Base-by-base conservation (phyloP, 371 early-diverging fungal species). In the Caulochytrium protostelioides region DNA sequence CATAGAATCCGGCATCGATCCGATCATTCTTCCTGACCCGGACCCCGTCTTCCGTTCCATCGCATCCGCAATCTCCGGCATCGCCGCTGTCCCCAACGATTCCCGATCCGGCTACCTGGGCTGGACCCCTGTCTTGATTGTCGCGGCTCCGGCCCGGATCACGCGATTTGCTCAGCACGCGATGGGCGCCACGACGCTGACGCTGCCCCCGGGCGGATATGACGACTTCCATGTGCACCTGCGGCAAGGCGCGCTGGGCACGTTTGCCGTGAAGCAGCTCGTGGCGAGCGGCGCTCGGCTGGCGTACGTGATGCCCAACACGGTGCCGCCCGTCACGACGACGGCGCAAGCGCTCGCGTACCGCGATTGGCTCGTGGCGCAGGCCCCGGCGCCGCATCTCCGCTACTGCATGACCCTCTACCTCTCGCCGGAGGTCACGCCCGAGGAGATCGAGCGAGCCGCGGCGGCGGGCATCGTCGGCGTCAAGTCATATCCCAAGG, bases 401-500 rank as follows among this genome's bases (percentile, higher is more conserved):
- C 72, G 76, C 8, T 86, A 83, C 52, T 64, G 83, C 39, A 85
- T 91, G 82, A 85, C 92, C 1, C 66, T 95, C 26, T 95, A 89
- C 48, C 64, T 95, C 34, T 61, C 61, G 30, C 84, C 85, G 14
- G 72, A 73, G 22, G 61, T 95, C 31, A 90, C 91, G 1, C 74
- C 76, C 1, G 85, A 77, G 19, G 95, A 91, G 52, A 76, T 91
- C 34, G 47, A 57, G 39, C 77, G 78, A 50, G 95, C 95, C 0
- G 71, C 72, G 17, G 58, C 63, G 36, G 75, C 79, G 14, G 92
- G 92, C 19, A 64, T 95, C 39, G 72, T 70, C n/a, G 82, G 85
- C 35, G 92, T 94, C 38, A 94, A 94, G 53, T 79, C 83, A 7
- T 94, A 94, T 52, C 95, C 95, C 15, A 72, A 89, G 22, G 92